These are phyloP conservation scores for Excoecaria agallocha DNA, from an alignment of 345 rosid species.

Conservation along the genomic window DNA sequence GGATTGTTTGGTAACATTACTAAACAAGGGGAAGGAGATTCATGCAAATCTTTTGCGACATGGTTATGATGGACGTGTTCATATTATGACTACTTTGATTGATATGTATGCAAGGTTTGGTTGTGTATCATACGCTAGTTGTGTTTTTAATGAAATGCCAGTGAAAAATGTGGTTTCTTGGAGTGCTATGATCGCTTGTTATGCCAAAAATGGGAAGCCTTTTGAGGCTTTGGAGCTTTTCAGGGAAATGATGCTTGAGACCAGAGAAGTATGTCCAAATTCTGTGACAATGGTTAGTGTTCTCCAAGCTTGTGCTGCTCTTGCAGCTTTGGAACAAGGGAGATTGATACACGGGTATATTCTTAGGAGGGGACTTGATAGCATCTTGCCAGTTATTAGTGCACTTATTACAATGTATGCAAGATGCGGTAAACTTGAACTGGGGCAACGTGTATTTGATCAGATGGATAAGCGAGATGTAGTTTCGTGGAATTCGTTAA, in stretches of 20 bases:
- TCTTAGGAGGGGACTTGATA: constrained; percentile 30
- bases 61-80: constrained; percentile 54
- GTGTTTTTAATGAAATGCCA: constrained; percentile 25
- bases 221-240: constrained; percentile 30
- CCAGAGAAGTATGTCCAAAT: constrained; percentile 25
- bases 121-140: constrained; percentile 15
- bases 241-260: constrained; percentile 27
- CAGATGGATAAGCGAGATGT: constrained; percentile 24
- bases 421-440: constrained; percentile 27
- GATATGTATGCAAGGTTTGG: constrained; percentile 31
- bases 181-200: constrained; percentile 37
- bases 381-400: constrained; percentile 25
- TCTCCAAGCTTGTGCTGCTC: constrained; percentile 42
- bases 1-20: constrained; percentile 33
- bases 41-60: constrained; percentile 66
- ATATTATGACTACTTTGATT: constrained; percentile 42
- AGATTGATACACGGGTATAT: constrained; percentile 43
- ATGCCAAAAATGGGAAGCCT: constrained; percentile 16
- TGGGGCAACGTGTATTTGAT: constrained; percentile 24
- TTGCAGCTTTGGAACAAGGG: constrained; percentile 39
- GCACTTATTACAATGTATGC: constrained; percentile 33
- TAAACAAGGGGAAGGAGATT: constrained; percentile 71
- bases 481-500: constrained; percentile 32
- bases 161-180: constrained; percentile 34
- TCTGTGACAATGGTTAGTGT: constrained; percentile 34